A percentile compares a stretch with the other conserved stretches of the same genome.
phyloP scores from a whole-genome alignment of 140 eudicot species.

The Flaveria floridana region DNA sequence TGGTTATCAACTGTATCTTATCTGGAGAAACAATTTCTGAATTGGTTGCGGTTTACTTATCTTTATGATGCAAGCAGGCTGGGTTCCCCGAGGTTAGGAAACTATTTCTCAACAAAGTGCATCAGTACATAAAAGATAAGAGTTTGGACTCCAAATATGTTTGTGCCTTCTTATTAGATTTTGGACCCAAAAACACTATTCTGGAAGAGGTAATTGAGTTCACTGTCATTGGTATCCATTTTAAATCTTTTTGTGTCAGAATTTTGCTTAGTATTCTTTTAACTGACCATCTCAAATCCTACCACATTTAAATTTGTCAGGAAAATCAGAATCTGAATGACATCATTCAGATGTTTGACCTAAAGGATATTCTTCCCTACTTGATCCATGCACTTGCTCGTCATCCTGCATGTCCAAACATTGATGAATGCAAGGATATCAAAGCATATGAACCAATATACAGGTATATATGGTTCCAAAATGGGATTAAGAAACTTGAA shows the following conservation, averaged over 20 bases:
- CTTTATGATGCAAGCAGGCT: slow-evolving; percentile 42
- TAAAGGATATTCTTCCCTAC: slow-evolving; percentile 61
- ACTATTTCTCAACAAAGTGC: slow-evolving; percentile 68
- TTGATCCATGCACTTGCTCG: slow-evolving; percentile 86
- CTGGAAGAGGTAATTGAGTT: slow-evolving; percentile 61
- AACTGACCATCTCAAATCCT: neutral
- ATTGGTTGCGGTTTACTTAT: neutral
- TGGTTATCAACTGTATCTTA: neutral
- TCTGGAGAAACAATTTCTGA: slow-evolving; percentile 5
- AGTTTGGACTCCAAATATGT: slow-evolving; percentile 80
- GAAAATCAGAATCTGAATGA: slow-evolving; percentile 57
- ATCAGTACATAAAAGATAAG: slow-evolving; percentile 78
- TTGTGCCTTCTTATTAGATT: slow-evolving; percentile 73
- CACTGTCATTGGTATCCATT: neutral
- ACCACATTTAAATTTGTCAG: slow-evolving; percentile 43
- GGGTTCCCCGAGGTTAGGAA: slow-evolving; percentile 70
- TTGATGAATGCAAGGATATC: slow-evolving; percentile 82
- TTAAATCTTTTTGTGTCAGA: neutral
- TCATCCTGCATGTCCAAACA: slow-evolving; percentile 76
- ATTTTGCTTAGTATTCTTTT: slow-evolving; percentile 7
- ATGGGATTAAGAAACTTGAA: slow-evolving; percentile 5
- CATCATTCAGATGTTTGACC: slow-evolving; percentile 65
- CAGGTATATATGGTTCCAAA: slow-evolving; percentile 50
- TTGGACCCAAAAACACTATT: slow-evolving; percentile 42
- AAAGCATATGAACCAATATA: slow-evolving; percentile 74